Evolutionary conservation across 139 green algal genomes (phyloP).

Genomic region (Coelastrella sp.): DNA sequence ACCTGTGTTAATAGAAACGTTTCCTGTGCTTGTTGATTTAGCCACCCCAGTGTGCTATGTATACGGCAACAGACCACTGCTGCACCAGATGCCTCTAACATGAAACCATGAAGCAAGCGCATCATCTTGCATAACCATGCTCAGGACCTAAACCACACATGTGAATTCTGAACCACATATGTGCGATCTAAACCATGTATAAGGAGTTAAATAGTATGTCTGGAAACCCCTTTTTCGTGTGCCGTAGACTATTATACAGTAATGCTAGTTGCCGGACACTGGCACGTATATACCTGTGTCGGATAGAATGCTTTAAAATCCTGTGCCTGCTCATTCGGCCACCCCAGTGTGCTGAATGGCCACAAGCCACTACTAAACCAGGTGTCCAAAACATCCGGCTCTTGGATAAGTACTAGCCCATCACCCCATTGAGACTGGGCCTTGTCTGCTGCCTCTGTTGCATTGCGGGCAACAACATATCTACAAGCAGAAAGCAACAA

Average conservation of each 20-base stretch:
- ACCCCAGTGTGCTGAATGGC: constrained; percentile 95
- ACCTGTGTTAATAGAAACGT: constrained; percentile 94
- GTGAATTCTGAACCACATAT: no score
- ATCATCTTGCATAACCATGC: no score
- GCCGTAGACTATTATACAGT: background rate
- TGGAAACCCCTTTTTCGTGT: background rate
- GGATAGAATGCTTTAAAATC: constrained; percentile 94
- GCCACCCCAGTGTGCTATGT: constrained; percentile 95
- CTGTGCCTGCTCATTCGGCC: constrained; percentile 79
- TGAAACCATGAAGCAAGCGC: constrained; percentile 47
- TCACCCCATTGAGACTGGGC: constrained; percentile 58
- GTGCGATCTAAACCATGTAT: no score
- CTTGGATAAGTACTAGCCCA: constrained; percentile 65
- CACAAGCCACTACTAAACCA: constrained; percentile 98
- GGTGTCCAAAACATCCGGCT: constrained; percentile 95
- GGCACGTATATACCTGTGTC: constrained; percentile 69
- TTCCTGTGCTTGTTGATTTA: constrained; percentile 69
- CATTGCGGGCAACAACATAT: constrained; percentile 88
- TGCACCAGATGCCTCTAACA: constrained; percentile 98
- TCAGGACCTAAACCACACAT: no score
- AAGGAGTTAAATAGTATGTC: no score
- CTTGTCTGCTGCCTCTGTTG: constrained; percentile 77
- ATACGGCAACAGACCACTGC: constrained; percentile 90
- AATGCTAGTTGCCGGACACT: background rate
- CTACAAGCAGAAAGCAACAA: background rate